phyloP scores from a whole-genome alignment of 2,329 filamentous ascomycete species.

The Lojkania enalia region DNA sequence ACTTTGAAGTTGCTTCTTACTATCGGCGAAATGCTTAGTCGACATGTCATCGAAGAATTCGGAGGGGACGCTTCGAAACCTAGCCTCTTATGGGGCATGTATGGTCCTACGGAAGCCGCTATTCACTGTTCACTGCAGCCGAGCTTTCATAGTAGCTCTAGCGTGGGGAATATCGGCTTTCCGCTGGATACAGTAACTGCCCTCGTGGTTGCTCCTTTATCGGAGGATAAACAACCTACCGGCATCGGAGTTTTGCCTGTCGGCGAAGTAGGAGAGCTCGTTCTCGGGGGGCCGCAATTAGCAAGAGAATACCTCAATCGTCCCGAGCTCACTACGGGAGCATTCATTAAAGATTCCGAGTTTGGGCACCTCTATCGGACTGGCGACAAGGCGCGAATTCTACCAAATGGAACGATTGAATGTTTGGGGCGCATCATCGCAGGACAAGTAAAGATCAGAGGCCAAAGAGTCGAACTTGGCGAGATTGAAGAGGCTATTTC shows the following conservation, averaged over 20 bases:
- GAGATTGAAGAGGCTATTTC: constrained; percentile 50
- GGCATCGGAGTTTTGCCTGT: constrained; percentile 60
- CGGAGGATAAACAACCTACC: constrained; percentile 17
- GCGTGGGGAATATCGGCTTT: constrained; percentile 71
- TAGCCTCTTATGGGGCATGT: constrained; percentile 87
- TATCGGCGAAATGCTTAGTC: constrained; percentile 90
- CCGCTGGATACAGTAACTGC: constrained; percentile 81
- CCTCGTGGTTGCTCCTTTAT: constrained; percentile 63
- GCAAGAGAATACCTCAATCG: constrained; percentile 82
- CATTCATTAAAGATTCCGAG: constrained; percentile 67
- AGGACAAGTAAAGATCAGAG: constrained; percentile 84
- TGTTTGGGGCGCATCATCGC: constrained; percentile 78
- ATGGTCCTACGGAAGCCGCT: constrained; percentile 87
- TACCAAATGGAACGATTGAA: constrained; percentile 71
- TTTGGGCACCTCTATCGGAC: constrained; percentile 79
- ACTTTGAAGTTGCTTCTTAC: constrained; percentile 73
- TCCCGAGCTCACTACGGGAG: constrained; percentile 69
- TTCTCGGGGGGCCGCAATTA: constrained; percentile 77
- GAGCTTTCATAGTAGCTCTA: constrained; percentile 59
- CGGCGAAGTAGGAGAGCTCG: constrained; percentile 77
- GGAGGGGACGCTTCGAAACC: constrained; percentile 58
- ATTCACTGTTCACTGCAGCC: constrained; percentile 85
- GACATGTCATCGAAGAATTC: constrained; percentile 76
- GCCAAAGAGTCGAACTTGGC: constrained; percentile 79
- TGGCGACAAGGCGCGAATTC: constrained; percentile 77